These are phyloP conservation scores for Picea abies DNA, from an alignment of 83 land plant species.

Conservation along the genomic window DNA sequence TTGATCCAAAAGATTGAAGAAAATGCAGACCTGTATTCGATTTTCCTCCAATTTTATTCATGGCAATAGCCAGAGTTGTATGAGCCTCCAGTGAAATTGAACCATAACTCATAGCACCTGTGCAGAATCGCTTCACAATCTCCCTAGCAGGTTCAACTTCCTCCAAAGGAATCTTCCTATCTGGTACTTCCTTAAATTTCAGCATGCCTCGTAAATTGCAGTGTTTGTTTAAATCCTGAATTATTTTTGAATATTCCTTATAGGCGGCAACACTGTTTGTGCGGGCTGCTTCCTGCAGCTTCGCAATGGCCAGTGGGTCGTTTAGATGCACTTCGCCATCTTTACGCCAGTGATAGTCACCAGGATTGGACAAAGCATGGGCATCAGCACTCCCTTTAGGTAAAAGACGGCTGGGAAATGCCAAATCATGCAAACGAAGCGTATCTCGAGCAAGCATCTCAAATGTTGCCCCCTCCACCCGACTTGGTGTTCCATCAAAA, in stretches of 20 bases:
- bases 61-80: constrained; percentile 87
- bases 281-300: constrained; percentile 96
- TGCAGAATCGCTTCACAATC: constrained; percentile 97
- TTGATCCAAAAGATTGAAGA: background rate
- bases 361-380: constrained; percentile 88
- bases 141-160: constrained; percentile 98
- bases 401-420: constrained; percentile 75
- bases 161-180: constrained; percentile 67
- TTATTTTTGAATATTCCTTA: constrained; percentile 88
- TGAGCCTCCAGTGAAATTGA: constrained; percentile 98
- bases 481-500: constrained; percentile 93
- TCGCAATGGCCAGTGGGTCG: constrained; percentile 95
- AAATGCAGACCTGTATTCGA: constrained; percentile 84
- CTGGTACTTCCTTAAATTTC: constrained; percentile 72
- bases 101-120: constrained; percentile 99
- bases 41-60: constrained; percentile 97
- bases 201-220: constrained; percentile 91
- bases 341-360: constrained; percentile 97
- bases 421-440: constrained; percentile 80
- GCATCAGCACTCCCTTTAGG: constrained; percentile 95
- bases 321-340: constrained; percentile 96
- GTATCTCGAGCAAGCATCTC: constrained; percentile 93
- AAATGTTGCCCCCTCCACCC: constrained; percentile 99
- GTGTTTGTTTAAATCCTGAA: constrained; percentile 75
- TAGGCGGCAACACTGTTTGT: constrained; percentile 85